Base-by-base conservation (phyloP, 1,284 basidiomycete genomes). In the Cryptococcus depauperatus region DNA sequence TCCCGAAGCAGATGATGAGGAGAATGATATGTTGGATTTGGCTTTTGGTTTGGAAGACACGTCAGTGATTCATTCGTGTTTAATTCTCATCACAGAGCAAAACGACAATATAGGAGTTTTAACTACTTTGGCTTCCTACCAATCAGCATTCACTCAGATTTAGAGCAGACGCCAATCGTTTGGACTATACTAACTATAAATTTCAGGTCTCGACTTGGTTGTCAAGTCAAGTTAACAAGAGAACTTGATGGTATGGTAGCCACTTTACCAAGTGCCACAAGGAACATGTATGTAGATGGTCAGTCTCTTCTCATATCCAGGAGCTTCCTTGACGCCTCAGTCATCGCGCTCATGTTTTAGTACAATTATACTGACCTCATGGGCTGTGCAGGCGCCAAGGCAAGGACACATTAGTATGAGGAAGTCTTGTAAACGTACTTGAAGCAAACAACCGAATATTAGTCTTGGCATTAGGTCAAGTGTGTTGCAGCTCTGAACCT, bases 11-110 rank as follows among this genome's bases (percentile, higher is more conserved):
- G 85, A 86, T 48, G 93, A 98, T 57, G 93, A 98, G 65, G 93
- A 98, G 73, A 95, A 91, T 64, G 89, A 93, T 61, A 97, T 97
- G 92, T 77, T 98, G 32, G 93, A 98, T 70, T 84, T 98, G 74
- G 95, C 93, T 1, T 98, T 97, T 58, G 93, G 90, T 1, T 75
- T 98, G 48, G 95, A 91, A 1, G 93, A 97, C 63, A 96, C 92
- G 61, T 92, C 79, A 64, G 76, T 72, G 10, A 18, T 19, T 14
- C 14, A 28, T 25, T 21, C n/a, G 11, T 26, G n/a, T 4, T 19
- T 37, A n/a, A n/a, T n/a, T n/a, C n/a, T n/a, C n/a, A n/a, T n/a
- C n/a, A n/a, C n/a, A n/a, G n/a, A n/a, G n/a, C n/a, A n/a, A n/a
- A n/a, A n/a, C n/a, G n/a, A n/a, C n/a, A n/a, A n/a, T n/a, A n/a